Evolutionary conservation across 331 rosid genomes (phyloP), one percentile per base, ranked within the genome.

Genomic region (Pyracantha coccinea): DNA sequence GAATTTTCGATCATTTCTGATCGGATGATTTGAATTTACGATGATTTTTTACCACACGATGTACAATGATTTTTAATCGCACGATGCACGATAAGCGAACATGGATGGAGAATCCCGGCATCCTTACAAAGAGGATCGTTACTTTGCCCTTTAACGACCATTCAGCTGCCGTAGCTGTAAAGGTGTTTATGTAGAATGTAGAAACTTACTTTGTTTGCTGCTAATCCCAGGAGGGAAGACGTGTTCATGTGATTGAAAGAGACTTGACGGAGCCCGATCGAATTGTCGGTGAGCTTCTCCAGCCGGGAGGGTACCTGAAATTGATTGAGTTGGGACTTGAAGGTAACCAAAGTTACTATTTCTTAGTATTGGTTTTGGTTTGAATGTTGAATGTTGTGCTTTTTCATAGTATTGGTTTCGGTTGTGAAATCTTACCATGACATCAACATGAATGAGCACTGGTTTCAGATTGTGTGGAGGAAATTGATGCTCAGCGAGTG

Each of bases 301-400:
- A 84, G 83, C 88, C 90, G 4, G 90, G 90, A 23, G 88, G 90
- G 4, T 87, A 84, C 83, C 71, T 87, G 60, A 87, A 84, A 77
- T 61, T 87, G 47, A 47, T 87, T 20, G 90, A 84, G 52, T 77
- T 87, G 44, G 88, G 88, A 8, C 87, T 84, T 33, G 76, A 87
- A 77, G 90, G 90, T 87, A 81, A 66, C 8, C 54, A 35, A 58
- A 24, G 33, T 21, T 28, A 60, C 21, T 50, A 27, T 38, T 72
- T 16, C 55, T 35, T 2, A 14, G 66, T 21, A 6, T 17, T 38
- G 14, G 45, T 38, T 38, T 10, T 38, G 45, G 45, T 38, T 38
- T 38, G 45, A 10, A 19, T 54, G 6, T 31, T 54, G 44, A 29
- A 53, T 53, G 16, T 8, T 9, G 17, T 29, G 33, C 29, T 45